Evolutionary conservation across 306 rosid species (phyloP).

Genomic region (Sicyos baderoa): DNA sequence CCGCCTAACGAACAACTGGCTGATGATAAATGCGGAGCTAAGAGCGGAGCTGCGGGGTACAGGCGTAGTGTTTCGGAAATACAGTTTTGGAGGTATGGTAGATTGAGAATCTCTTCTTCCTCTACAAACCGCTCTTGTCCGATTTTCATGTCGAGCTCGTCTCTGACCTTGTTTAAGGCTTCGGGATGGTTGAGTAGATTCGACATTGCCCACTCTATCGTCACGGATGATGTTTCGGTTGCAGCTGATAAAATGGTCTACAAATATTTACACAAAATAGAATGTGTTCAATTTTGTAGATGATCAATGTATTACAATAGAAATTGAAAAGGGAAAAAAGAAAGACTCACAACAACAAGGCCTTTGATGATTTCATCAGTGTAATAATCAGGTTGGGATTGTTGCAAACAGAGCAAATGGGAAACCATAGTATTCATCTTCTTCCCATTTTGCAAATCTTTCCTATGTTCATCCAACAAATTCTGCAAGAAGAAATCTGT

Average conservation of each 20-base stretch:
- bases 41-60: slow-evolving; percentile 24
- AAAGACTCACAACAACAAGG: slow-evolving; percentile 17
- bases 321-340: no score
- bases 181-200: slow-evolving; percentile 46
- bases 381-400: slow-evolving; percentile 23
- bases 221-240: slow-evolving; percentile 42
- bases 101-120: slow-evolving; percentile 24
- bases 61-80: slow-evolving; percentile 31
- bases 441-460: not conserved
- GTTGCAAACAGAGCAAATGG: slow-evolving; percentile 22
- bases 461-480: slow-evolving; percentile 21
- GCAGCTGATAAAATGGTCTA: slow-evolving; percentile 28
- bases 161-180: slow-evolving; percentile 30
- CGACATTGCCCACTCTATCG: slow-evolving; percentile 60
- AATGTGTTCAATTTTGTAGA: not conserved
- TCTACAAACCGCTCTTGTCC: slow-evolving; percentile 20
- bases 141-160: slow-evolving; percentile 26
- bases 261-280: not conserved
- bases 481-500: slow-evolving; percentile 10
- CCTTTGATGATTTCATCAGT: slow-evolving; percentile 21
- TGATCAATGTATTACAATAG: no score
- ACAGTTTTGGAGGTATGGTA: slow-evolving; percentile 30
- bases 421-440: slow-evolving; percentile 20
- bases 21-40: slow-evolving; percentile 25
- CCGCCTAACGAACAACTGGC: slow-evolving; percentile 20